phyloP scores from a whole-genome alignment of 164 flowering plant species.

The Aristolochia fimbriata region DNA sequence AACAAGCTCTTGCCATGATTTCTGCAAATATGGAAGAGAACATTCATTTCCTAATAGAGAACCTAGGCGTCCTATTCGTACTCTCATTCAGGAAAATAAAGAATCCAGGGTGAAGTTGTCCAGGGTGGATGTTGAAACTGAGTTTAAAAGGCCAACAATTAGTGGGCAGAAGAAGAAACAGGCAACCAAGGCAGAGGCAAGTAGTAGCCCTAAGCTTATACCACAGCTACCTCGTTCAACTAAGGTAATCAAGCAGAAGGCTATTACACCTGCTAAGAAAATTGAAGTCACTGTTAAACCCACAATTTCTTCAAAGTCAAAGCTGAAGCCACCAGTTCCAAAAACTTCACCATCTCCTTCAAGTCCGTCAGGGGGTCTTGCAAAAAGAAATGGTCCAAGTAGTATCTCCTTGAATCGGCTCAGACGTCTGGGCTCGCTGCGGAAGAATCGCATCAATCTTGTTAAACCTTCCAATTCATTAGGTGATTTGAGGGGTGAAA shows the following conservation, averaged over 20 bases:
- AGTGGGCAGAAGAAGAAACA: conserved; percentile 14
- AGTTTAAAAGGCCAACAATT: conserved; percentile 6
- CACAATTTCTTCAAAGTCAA: conserved; percentile 8
- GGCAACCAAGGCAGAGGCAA: conserved; percentile 11
- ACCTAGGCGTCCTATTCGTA: conserved; percentile 18
- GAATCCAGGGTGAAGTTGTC: conserved; percentile 3
- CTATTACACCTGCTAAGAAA: conserved; percentile 12
- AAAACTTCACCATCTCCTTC: conserved; percentile 7
- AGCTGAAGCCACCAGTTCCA: conserved; percentile 13
- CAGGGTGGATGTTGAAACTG: conserved; percentile 4
- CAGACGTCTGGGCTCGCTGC: neutral
- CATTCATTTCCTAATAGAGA: conserved; percentile 35
- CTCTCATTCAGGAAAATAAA: conserved; percentile 10
- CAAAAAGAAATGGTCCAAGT: neutral
- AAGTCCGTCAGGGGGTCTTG: neutral
- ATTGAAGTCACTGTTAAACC: conserved; percentile 4
- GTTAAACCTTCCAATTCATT: neutral
- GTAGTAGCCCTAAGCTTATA: conserved; percentile 5
- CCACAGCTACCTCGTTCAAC: neutral
- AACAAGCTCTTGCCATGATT: conserved; percentile 88
- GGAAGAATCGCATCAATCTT: neutral
- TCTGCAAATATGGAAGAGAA: conserved; percentile 68
- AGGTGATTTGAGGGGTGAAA: conserved; percentile 2
- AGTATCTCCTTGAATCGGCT: neutral
- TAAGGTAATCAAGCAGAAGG: conserved; percentile 2